Evolutionary conservation across 805 yeast genomes (phyloP), one percentile per base, ranked within the genome.

Genomic region (Starmerella geochares): DNA sequence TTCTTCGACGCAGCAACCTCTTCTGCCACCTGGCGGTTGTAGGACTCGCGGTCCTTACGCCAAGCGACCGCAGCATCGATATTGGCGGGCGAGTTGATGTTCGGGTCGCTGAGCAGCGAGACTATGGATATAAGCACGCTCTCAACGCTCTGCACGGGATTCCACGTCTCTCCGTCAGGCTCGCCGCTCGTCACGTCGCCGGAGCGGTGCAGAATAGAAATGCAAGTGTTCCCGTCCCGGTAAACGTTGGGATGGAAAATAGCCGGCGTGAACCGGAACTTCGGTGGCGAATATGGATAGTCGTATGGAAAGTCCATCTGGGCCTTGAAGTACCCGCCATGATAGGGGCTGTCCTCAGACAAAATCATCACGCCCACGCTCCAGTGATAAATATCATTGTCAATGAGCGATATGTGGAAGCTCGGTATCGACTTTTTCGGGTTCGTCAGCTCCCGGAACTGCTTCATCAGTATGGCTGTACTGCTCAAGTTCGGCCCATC

Each of bases 241-340:
- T 90, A 90, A 49, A 90, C 94, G 65, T 90, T 90, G 23, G 97
- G 97, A 62, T 90, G 97, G 69, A 80, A 88, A 58, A 90, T 85
- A 38, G 95, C 82, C 13, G 96, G 95, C 7, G 90, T 81, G 72
- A 90, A 90, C 59, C 94, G 74, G 70, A 87, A 90, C 32, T 83
- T 78, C 38, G 97, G 98, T 25, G 98, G 98, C 20, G 85, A 72
- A 63, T 78, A 90, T 3, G 97, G 98, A 68, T 81, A 90, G 66
- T 87, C 95, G 20, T 72, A 68, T 5, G 97, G 97, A 68, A 90
- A 90, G 58, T 81, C 76, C 95, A 90, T 86, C 64, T 86, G 94
- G 20, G 95, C 95, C 65, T 65, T 85, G 70, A 90, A 83, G 67
- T 84, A 90, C 13, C 96, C 96, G 40, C 96, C 96, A 62, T 88